Evolutionary conservation across 2,329 filamentous ascomycete genomes (phyloP), one percentile per base, ranked within the genome.

Genomic region (Byssoonygena ceratinophila): DNA sequence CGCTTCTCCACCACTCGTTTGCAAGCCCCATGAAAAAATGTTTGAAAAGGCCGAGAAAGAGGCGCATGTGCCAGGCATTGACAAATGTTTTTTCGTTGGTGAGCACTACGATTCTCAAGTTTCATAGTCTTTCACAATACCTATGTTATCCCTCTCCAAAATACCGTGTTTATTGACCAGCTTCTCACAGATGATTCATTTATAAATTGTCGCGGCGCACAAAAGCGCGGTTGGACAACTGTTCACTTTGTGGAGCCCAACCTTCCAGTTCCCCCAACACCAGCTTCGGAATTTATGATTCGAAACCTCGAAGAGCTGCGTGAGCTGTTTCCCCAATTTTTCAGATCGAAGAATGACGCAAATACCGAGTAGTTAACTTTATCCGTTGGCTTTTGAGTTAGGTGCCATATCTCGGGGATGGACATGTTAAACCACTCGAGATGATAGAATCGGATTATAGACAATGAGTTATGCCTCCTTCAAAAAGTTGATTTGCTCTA

Each of bases 31-130:
- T 53, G 75, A 76, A 49, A 81, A 82, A 48, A 92, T 94, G 84
- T 98, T 82, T 65, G 78, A 78, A 34, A 95, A 92, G 71, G 92
- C 87, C 4, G 95, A 97, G 85, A 74, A 69, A 44, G 85, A 97
- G 61, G 89, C 91, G 0, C 85, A 83, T 0, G 80, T 85, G 1
- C 76, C 78, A 12, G 76, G 79, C 32, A 72, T 74, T 9, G 77
- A 84, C 40, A 78, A 88, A 55, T 97, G 91, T 68, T 98, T 85
- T 65, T 98, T 96, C 67, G 88, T 98, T 59, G 89, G 88, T 92
- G 73, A 63, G 85, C 74, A 16, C 29, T n/a, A 29, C 20, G 9
- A 12, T 18, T 18, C 34, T 14, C 4, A 16, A 25, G 27, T 43
- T 14, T 11, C 8, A 18, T 23, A 8, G 45, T 14, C n/a, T 46